Percentiles rank a stretch among this genome's conserved stretches.
These are phyloP conservation scores for Lepidium campestre DNA, from an alignment of 441 rosid species.

Conservation along the genomic window DNA sequence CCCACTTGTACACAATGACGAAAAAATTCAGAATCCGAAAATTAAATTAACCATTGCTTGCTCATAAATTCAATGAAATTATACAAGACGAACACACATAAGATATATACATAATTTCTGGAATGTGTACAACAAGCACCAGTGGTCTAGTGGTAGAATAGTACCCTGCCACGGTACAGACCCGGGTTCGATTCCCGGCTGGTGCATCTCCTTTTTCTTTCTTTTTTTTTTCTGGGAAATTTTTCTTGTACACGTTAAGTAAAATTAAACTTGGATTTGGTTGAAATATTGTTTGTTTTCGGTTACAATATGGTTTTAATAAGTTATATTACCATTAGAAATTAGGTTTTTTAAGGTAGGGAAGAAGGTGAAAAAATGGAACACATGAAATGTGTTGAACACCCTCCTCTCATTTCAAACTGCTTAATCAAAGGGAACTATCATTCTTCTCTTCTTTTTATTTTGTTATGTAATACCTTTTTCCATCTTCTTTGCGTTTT, in stretches of 20 bases:
- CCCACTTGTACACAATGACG: not conserved
- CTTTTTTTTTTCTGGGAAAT: no score
- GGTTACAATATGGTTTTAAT: not conserved
- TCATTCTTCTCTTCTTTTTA: not conserved
- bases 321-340: not conserved
- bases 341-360: not conserved
- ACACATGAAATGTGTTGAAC: conserved; percentile 33
- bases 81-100: no score
- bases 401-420: conserved; percentile 21
- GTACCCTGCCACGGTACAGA: conserved; percentile 98
- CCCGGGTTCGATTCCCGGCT: conserved; percentile 90
- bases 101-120: no score
- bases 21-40: not conserved
- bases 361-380: not conserved
- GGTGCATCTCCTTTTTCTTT: conserved; percentile 3
- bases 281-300: not conserved
- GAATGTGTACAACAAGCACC: conserved; percentile 25
- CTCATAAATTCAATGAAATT: no score
- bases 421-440: conserved; percentile 9
- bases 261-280: not conserved
- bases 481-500: conserved; percentile 27
- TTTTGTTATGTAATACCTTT: not conserved
- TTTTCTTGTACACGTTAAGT: not conserved
- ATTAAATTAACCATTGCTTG: not conserved
- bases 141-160: conserved; percentile 98